phyloP scores from a whole-genome alignment of 345 rosid species.

The Gossypium turneri region DNA sequence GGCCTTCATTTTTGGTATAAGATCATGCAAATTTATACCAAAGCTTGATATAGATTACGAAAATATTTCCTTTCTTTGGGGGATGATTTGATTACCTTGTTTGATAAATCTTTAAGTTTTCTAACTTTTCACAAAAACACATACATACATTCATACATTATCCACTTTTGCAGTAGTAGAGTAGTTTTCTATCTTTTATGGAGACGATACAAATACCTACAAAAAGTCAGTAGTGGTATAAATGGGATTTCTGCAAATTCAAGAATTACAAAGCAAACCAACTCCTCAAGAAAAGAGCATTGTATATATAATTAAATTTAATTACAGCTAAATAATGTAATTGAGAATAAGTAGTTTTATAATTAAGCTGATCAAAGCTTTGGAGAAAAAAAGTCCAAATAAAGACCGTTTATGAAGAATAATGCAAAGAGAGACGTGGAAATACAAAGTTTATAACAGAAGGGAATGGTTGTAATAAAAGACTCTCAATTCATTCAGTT shows the following conservation, averaged over 20 bases:
- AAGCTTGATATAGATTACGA: background rate
- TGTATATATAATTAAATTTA: background rate
- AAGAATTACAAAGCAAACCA: constrained; percentile 3
- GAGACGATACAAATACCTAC: background rate
- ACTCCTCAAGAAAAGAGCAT: background rate
- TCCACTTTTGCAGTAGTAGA: background rate
- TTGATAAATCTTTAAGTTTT: background rate
- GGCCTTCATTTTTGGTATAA: background rate
- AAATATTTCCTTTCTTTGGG: background rate
- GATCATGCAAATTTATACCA: background rate
- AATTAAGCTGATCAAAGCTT: background rate
- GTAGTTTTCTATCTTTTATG: background rate
- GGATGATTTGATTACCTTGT: too few species aligned
- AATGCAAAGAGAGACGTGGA: constrained; percentile 9
- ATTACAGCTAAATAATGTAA: background rate
- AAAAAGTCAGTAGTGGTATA: background rate
- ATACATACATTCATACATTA: too few species aligned
- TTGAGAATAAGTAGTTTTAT: background rate
- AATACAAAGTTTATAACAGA: constrained; percentile 8
- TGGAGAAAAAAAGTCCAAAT: background rate
- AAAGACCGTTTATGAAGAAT: constrained; percentile 1
- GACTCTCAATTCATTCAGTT: constrained; percentile 36
- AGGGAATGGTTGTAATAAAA: constrained; percentile 35
- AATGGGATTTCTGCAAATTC: background rate
- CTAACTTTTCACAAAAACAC: background rate